Evolutionary conservation across 129 eudicot genomes (phyloP).

Genomic region (Centella asiatica): DNA sequence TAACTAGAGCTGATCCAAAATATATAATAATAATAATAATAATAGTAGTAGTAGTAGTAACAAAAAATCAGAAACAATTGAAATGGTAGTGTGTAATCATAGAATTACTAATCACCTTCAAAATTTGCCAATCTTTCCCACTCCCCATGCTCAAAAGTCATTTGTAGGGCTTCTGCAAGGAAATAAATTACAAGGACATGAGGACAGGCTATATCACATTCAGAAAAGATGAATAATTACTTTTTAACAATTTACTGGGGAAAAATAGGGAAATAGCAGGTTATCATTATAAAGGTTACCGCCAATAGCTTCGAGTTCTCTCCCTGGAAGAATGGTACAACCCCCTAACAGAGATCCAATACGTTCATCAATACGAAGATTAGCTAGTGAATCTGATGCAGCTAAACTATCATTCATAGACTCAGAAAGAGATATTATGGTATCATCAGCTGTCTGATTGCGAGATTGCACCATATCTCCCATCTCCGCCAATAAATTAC

Average conservation of each 20-base stretch:
- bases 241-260: not conserved
- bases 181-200: slow-evolving; percentile 4
- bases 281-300: slow-evolving; percentile 32
- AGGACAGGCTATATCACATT: not conserved
- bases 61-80: not conserved
- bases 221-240: slow-evolving; percentile 3
- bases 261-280: not conserved
- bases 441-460: slow-evolving; percentile 29
- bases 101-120: slow-evolving; percentile 69
- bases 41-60: no score
- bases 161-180: slow-evolving; percentile 66
- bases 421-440: slow-evolving; percentile 21
- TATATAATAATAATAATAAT: no score
- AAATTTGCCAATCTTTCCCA: slow-evolving; percentile 48
- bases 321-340: slow-evolving; percentile 47
- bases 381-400: slow-evolving; percentile 21
- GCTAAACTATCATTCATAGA: slow-evolving; percentile 13
- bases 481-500: slow-evolving; percentile 56
- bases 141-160: slow-evolving; percentile 42
- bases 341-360: slow-evolving; percentile 76
- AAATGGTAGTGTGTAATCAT: no score
- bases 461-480: slow-evolving; percentile 31
- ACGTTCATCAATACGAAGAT: slow-evolving; percentile 66
- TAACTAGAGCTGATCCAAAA: no score
- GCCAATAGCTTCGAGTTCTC: slow-evolving; percentile 68